Evolutionary conservation across 805 yeast genomes (phyloP), one percentile per base, ranked within the genome.

Genomic region (Schizosaccharomyces osmophilus): DNA sequence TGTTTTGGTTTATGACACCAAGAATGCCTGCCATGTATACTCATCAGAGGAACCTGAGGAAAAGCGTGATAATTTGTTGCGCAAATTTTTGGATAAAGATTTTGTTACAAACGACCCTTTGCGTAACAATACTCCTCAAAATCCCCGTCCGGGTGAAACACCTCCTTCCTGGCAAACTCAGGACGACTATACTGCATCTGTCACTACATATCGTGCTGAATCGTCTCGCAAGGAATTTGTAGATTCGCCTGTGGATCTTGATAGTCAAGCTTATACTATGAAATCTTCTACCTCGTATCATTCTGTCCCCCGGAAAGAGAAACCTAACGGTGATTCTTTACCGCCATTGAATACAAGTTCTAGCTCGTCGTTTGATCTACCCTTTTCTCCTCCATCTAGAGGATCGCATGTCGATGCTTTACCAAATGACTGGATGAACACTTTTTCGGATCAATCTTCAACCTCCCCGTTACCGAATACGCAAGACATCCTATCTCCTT

Each of bases 1-100:
- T 1, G 90, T 90, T 41, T 81, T 93, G 13, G 87, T 90, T 31
- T 75, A 89, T 48, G 95, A 59, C 19, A 9, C 51, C 19, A 59
- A 59, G 36, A 22, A 59, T 11, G 43, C 43, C 32, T 59, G 61
- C 55, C 61, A 59, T 43, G 61, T 59, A 2, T 51, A 51, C 32
- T 51, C 57, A 8, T 51, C 57, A 5, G 57, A 51, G 36, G 36
- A 22, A 9, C 31, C 57, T 6, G 57, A 51, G 22, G 57, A 51
- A 29, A 22, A 51, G 36, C n/a, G 57, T 24, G 60, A 57, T 41
- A 41, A n/a, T 15, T 13, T 42, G 42, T 29, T 59, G 41, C 43
- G 31, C 4, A 22, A 13, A 19, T 59, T 36, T 29, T 29, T 59
- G 31, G 31, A 59, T 9, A 59, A 59, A 54, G 48, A 41, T 17